Evolutionary conservation across 306 rosid genomes (phyloP).

Genomic region (Trichosanthes truncata): DNA sequence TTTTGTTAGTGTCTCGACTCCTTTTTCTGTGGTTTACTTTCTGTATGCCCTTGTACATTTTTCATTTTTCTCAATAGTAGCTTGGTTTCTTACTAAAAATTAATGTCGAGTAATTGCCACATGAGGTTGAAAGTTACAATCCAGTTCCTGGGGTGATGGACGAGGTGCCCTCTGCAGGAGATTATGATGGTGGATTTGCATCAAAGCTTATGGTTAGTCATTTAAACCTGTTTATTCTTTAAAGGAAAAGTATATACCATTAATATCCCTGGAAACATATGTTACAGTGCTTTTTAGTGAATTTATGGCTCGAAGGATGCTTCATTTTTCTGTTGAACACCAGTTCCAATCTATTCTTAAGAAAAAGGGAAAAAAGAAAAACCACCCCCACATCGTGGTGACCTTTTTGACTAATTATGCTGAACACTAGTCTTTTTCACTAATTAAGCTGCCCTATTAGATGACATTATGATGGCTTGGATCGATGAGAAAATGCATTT

Average conservation of each 20-base stretch:
- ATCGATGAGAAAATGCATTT: neutral
- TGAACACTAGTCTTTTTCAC: neutral
- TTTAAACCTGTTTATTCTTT: neutral
- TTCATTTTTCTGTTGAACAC: neutral
- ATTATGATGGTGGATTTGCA: conserved; percentile 87
- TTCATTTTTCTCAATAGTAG: neutral
- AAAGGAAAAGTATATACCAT: neutral
- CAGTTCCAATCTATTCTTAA: neutral
- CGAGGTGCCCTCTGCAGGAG: conserved; percentile 79
- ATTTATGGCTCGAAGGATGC: neutral
- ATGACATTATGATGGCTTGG: neutral
- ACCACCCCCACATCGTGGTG: neutral
- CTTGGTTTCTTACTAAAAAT: neutral
- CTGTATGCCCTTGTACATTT: neutral
- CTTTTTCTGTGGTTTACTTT: neutral
- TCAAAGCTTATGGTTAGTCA: conserved; percentile 80
- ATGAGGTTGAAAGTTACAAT: conserved; percentile 75
- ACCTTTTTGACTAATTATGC: neutral
- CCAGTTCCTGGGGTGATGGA: conserved; percentile 96
- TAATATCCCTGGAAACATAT: too few species aligned
- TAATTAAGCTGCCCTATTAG: neutral
- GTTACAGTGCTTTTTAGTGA: neutral
- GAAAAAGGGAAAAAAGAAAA: too few species aligned
- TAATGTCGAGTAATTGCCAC: neutral
- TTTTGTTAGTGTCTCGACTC: too few species aligned